These are phyloP conservation scores for Pythium volutum DNA, from an alignment of 352 stramenopile genomes.

Conservation along the genomic window DNA sequence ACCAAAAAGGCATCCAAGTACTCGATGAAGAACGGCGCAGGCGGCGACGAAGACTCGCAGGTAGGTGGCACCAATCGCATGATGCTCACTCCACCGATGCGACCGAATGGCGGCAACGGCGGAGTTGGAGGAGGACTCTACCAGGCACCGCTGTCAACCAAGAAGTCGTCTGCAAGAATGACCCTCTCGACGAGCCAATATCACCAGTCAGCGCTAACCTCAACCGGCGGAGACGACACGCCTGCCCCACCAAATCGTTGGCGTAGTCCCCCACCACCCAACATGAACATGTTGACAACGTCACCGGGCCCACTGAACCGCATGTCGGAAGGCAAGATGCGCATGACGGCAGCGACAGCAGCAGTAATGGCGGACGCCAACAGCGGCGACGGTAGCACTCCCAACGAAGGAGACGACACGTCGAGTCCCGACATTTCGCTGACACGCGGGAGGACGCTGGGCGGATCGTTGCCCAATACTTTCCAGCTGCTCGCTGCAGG, in stretches of 20 bases:
- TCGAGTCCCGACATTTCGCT: constrained; percentile 24
- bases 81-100: constrained; percentile 47
- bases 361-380: not conserved
- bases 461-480: constrained; percentile 61
- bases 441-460: constrained; percentile 39
- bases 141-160: not conserved
- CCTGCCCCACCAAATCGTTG: constrained; percentile 8
- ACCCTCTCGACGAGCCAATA: not conserved
- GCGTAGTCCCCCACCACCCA: constrained; percentile 14
- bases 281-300: not conserved
- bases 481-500: constrained; percentile 43
- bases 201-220: not conserved
- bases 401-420: constrained; percentile 7
- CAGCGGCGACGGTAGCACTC: not conserved
- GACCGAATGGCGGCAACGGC: constrained; percentile 1
- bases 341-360: no score
- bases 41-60: constrained; percentile 43
- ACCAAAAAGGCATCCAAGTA: constrained; percentile 2
- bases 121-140: not conserved
- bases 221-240: not conserved
- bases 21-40: constrained; percentile 13
- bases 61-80: constrained; percentile 21
- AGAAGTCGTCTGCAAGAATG: constrained; percentile 2
- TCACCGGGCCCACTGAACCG: constrained; percentile 13
- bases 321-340: constrained; percentile 15